These are phyloP conservation scores for Phellinidium pouzarii DNA, from an alignment of 1,284 basidiomycete genomes.

Conservation along the genomic window DNA sequence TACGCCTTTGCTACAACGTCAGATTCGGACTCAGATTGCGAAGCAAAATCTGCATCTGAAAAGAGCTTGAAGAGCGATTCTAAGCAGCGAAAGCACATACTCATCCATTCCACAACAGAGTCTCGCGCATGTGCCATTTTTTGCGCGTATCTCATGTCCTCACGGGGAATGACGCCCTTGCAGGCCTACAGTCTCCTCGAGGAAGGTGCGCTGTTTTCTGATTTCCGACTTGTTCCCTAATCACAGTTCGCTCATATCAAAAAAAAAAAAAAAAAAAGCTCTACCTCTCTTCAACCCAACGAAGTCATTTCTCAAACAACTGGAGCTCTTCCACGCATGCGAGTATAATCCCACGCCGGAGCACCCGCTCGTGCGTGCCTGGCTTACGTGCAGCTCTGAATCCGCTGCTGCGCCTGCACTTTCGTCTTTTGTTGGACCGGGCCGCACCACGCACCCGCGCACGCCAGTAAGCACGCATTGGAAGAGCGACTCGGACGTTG, in stretches of 20 bases:
- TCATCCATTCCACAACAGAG: slow-evolving; percentile 16
- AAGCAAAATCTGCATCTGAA: slow-evolving; percentile 6
- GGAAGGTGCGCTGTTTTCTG: slow-evolving; percentile 32
- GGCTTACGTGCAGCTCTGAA: slow-evolving; percentile 22
- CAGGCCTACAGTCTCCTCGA: slow-evolving; percentile 36
- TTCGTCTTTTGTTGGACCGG: not conserved
- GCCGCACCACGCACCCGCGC: not conserved
- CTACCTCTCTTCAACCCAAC: slow-evolving; percentile 53
- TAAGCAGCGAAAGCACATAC: not conserved
- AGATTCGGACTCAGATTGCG: not conserved
- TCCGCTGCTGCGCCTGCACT: not conserved
- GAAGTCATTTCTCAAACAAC: slow-evolving; percentile 38
- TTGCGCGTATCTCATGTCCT: slow-evolving; percentile 32
- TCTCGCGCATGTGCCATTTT: slow-evolving; percentile 11
- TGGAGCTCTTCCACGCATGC: slow-evolving; percentile 44
- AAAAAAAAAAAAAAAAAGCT: slow-evolving; percentile 27
- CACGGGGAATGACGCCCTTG: slow-evolving; percentile 28
- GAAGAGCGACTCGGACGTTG: slow-evolving; percentile 3
- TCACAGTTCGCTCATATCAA: not conserved
- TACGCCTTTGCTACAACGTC: not conserved
- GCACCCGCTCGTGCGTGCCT: slow-evolving; percentile 35
- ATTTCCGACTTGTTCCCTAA: not conserved
- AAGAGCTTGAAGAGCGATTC: not conserved
- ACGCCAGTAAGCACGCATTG: not conserved
- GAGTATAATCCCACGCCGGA: slow-evolving; percentile 33